A percentile compares a stretch with the other conserved stretches of the same genome.
phyloP scores from a whole-genome alignment of 305 asterid species.

The Coffea humblotiana region DNA sequence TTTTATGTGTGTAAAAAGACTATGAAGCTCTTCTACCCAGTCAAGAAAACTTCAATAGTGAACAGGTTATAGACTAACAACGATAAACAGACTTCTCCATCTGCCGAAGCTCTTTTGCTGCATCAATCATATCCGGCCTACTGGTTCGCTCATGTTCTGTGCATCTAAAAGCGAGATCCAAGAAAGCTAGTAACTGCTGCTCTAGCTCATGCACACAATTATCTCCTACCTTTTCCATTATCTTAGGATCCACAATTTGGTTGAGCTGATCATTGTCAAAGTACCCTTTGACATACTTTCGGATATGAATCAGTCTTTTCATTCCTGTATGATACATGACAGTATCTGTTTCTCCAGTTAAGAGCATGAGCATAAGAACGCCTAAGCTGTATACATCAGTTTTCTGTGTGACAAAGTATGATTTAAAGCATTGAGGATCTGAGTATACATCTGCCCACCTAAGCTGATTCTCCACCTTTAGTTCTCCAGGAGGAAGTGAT shows the following conservation, averaged over 20 bases:
- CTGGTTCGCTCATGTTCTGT: neutral
- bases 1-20: too few species aligned
- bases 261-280: neutral
- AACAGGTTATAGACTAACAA: neutral
- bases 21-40: too few species aligned
- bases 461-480: too few species aligned
- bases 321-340: too few species aligned
- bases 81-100: neutral
- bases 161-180: constrained; percentile 10
- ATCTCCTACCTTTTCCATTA: neutral
- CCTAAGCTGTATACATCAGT: too few species aligned
- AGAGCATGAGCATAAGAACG: too few species aligned
- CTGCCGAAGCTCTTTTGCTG: neutral
- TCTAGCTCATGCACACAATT: neutral
- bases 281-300: neutral
- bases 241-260: neutral
- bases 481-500: constrained; percentile 5
- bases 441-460: too few species aligned
- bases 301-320: too few species aligned
- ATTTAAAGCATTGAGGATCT: too few species aligned
- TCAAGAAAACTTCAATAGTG: too few species aligned
- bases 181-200: neutral
- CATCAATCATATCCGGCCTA: neutral
- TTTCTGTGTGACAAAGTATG: too few species aligned
- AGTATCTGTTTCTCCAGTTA: too few species aligned